Evolutionary conservation across 129 eudicot genomes (phyloP).

Genomic region (Chrysanthemum lavandulifolium): DNA sequence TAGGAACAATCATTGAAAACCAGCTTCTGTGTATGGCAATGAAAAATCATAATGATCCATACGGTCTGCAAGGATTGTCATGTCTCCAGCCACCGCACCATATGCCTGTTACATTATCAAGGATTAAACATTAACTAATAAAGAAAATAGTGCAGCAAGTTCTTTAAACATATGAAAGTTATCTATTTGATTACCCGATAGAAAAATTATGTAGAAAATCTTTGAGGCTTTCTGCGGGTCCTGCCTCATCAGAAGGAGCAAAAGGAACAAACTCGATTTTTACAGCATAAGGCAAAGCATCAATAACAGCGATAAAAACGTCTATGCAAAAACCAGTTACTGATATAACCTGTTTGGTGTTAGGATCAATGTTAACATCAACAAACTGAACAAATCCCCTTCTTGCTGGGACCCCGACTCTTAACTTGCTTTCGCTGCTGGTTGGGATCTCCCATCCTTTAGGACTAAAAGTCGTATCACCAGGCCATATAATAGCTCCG

Average conservation of each 20-base stretch:
- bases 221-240: neutral
- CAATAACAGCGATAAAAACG: constrained; percentile 49
- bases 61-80: constrained; percentile 42
- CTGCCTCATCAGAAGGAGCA: constrained; percentile 11
- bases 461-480: constrained; percentile 33
- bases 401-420: constrained; percentile 49
- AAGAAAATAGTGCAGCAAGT: neutral
- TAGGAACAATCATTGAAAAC: constrained; percentile 42
- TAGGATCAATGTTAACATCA: constrained; percentile 11
- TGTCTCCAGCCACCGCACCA: constrained; percentile 51
- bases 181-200: constrained; percentile 30
- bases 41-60: constrained; percentile 45
- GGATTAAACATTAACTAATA: neutral
- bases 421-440: constrained; percentile 28
- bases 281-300: constrained; percentile 29
- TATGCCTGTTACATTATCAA: constrained; percentile 2
- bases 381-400: constrained; percentile 44
- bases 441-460: constrained; percentile 54
- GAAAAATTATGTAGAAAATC: constrained; percentile 30
- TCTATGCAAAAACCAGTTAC: constrained; percentile 53
- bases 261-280: constrained; percentile 41
- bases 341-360: neutral
- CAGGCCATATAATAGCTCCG: constrained; percentile 62
- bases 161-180: too few relatives aligned
- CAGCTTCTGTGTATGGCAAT: constrained; percentile 49